Conservation (phyloP, 148 eudicot genomes). For the Cornus florida region DNA sequence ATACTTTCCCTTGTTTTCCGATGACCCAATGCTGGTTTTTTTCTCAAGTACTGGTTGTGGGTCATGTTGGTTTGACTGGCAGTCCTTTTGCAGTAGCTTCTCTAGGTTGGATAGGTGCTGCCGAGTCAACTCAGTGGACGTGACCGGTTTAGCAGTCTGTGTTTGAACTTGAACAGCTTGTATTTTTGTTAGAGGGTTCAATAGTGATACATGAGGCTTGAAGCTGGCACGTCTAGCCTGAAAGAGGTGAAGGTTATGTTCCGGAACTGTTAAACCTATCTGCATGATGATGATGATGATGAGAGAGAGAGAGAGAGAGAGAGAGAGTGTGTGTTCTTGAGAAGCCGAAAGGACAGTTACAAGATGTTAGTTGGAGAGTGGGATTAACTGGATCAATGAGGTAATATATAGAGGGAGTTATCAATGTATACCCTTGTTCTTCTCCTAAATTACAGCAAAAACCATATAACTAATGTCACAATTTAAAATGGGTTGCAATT, state of each 20-base stretch:
- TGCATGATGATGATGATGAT: constrained; percentile 17
- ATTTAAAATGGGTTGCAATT: background rate
- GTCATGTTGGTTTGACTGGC: constrained; percentile 8
- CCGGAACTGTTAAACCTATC: constrained; percentile 38
- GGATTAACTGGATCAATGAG: background rate
- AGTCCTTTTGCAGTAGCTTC: constrained; percentile 47
- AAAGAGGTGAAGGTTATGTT: constrained; percentile 28
- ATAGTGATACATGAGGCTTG: constrained; percentile 28
- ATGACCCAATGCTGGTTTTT: background rate
- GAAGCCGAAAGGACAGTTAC: no score
- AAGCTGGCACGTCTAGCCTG: constrained; percentile 37
- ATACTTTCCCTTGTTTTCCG: constrained; percentile 24
- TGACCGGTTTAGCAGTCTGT: constrained; percentile 1
- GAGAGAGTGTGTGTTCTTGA: background rate
- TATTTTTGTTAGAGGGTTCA: constrained; percentile 30
- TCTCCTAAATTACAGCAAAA: background rate
- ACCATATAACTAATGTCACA: background rate
- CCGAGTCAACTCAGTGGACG: constrained; percentile 35
- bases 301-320: background rate
- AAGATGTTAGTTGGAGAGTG: background rate
- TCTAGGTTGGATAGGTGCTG: constrained; percentile 63
- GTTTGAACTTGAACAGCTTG: background rate
- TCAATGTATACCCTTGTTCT: background rate
- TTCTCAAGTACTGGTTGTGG: constrained; percentile 13
- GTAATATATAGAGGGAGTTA: constrained; percentile 9